Base-by-base conservation (phyloP, 2,329 filamentous ascomycete genomes). In the Pseudocercospora fijiensis region DNA sequence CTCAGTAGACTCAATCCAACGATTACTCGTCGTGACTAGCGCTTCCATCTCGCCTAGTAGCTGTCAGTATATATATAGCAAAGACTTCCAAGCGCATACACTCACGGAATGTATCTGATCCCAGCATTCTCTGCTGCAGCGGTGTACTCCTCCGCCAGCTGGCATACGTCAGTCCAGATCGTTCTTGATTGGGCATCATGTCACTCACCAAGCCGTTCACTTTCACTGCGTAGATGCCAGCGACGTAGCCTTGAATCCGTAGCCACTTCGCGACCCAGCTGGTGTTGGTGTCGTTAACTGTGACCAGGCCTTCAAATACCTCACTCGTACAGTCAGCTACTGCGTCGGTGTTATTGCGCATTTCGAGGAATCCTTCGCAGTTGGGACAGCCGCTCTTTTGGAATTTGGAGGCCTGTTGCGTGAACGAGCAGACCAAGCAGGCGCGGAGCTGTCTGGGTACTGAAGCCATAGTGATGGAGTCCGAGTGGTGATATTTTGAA, bases 181-280 rank as follows among this genome's bases (percentile, higher is more conserved):
- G 73, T 64, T 33, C 61, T 16, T 7, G n/a, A 20, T 16, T 22
- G 22, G 16, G 11, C 43, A 26, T 51, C 43, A 22, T 22, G 24
- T 6, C 5, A 78, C 83, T 77, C 69, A 85, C 83, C 66, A 91
- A 87, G 18, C 95, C 95, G 30, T 90, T 92, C 24, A 99, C 95
- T 81, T 98, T 97, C 61, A 92, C 90, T 18, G 95, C 95, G 80
- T 99, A 99, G 63, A 96, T 88, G 60, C 95, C 95, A 16, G 87
- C 86, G 58, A 95, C 89, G 77, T 96, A 98, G 61, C 86, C 87
- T 76, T 97, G 91, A 64, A 99, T 80, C 8, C 95, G 86, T 83
- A 98, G 92, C 90, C 93, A 98, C 76, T 91, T 91, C n/a, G 94
- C 93, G 56, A 98, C 91, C 95, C 95, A 99, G 73, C 91, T 96